Evolutionary conservation across 352 stramenopile genomes (phyloP).

Genomic region (Aphanomyces stellatus): DNA sequence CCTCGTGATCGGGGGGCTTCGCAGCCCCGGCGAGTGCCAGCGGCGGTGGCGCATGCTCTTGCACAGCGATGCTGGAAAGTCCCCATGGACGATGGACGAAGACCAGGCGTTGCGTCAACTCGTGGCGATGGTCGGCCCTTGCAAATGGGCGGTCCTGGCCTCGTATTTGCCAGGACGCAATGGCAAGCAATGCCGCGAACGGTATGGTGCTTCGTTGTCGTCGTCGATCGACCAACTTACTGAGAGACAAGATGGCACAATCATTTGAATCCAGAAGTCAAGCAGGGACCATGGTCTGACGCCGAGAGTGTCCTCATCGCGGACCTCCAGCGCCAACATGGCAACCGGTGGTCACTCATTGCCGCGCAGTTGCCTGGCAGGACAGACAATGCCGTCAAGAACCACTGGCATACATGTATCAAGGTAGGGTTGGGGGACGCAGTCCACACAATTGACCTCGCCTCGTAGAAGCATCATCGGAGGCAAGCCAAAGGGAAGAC

Average conservation of each 20-base stretch:
- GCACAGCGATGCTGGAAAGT: conserved; percentile 31
- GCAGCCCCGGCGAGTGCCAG: conserved; percentile 46
- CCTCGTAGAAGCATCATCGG: too few species aligned
- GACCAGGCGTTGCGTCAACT: conserved; percentile 53
- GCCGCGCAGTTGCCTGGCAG: conserved; percentile 91
- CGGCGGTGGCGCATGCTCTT: conserved; percentile 55
- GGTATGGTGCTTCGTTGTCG: not conserved
- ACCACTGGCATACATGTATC: conserved; percentile 80
- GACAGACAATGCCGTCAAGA: conserved; percentile 97
- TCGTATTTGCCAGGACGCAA: conserved; percentile 15
- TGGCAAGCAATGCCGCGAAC: conserved; percentile 23
- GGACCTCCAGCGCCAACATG: conserved; percentile 70
- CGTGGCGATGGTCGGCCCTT: conserved; percentile 41
- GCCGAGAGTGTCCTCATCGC: conserved; percentile 85
- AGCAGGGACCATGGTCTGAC: conserved; percentile 62
- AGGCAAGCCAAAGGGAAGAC: too few species aligned
- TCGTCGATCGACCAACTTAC: not conserved
- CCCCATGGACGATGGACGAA: conserved; percentile 52
- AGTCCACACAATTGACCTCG: too few species aligned
- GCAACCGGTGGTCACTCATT: conserved; percentile 98
- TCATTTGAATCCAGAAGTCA: conserved; percentile 70
- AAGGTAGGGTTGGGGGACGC: too few species aligned
- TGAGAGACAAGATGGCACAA: conserved; percentile 61
- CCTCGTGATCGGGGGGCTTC: conserved; percentile 31
- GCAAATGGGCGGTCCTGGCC: conserved; percentile 57